Evolutionary conservation across 805 yeast species (phyloP).

Genomic region (Barnettozyma salicaria): DNA sequence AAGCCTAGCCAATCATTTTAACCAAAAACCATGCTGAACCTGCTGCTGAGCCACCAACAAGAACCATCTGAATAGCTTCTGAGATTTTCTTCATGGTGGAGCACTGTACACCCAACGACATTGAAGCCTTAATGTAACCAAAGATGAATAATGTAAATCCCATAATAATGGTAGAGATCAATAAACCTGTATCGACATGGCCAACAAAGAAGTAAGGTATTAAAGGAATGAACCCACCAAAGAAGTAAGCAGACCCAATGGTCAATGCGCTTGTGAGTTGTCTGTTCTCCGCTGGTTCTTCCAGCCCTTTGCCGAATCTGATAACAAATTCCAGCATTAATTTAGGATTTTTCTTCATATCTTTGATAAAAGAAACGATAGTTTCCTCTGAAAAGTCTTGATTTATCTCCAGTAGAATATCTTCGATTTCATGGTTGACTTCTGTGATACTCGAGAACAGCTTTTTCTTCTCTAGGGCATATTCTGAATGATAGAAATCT

Average conservation of each 20-base stretch:
- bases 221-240: slow-evolving; percentile 90
- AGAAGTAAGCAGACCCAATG: slow-evolving; percentile 80
- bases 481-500: slow-evolving; percentile 69
- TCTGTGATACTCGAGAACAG: slow-evolving; percentile 60
- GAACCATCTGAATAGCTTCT: slow-evolving; percentile 88
- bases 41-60: slow-evolving; percentile 97
- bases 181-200: slow-evolving; percentile 71
- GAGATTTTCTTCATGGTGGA: slow-evolving; percentile 50
- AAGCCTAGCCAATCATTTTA: slow-evolving; percentile 53
- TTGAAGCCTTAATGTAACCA: slow-evolving; percentile 79
- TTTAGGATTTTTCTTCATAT: slow-evolving; percentile 72
- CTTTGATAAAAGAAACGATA: slow-evolving; percentile 64
- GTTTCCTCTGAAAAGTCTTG: slow-evolving; percentile 59
- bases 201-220: slow-evolving; percentile 82
- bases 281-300: slow-evolving; percentile 91
- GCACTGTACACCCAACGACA: slow-evolving; percentile 78
- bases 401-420: slow-evolving; percentile 66
- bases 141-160: slow-evolving; percentile 76
- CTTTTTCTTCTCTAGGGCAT: slow-evolving; percentile 59
- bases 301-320: slow-evolving; percentile 85
- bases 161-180: slow-evolving; percentile 76
- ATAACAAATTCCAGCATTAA: slow-evolving; percentile 81
- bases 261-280: slow-evolving; percentile 84
- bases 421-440: slow-evolving; percentile 74
- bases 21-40: slow-evolving; percentile 95